Evolutionary conservation across 768 basidiomycete genomes (phyloP).

Genomic region (Tephrocybe rancida): DNA sequence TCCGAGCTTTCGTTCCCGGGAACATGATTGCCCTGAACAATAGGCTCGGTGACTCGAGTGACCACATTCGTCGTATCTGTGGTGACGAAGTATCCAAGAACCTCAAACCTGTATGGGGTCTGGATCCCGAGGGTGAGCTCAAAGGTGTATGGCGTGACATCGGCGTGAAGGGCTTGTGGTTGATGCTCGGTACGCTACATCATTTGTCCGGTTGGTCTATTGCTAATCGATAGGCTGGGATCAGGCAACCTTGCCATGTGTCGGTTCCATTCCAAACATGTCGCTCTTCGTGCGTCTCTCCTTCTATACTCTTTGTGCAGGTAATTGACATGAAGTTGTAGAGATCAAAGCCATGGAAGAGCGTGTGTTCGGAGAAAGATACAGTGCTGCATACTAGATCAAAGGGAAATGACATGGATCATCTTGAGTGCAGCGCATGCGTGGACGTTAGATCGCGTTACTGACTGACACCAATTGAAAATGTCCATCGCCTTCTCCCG

Average conservation of each 20-base stretch:
- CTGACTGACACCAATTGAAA: no score
- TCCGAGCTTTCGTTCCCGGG: not conserved
- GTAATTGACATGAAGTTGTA: not conserved
- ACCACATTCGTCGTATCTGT: conserved; percentile 40
- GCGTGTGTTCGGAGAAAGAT: conserved; percentile 18
- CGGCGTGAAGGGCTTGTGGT: conserved; percentile 56
- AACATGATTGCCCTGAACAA: not conserved
- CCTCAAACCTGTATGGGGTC: conserved; percentile 59
- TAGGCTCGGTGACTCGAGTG: conserved; percentile 46
- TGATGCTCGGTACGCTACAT: conserved; percentile 49
- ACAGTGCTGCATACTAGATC: conserved; percentile 5
- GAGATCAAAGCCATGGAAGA: conserved; percentile 23
- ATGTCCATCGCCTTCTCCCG: no score
- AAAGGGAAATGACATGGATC: no score
- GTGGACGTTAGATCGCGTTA: no score
- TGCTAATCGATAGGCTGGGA: not conserved
- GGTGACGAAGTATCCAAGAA: conserved; percentile 41
- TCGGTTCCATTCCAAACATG: conserved; percentile 62
- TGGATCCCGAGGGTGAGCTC: conserved; percentile 65
- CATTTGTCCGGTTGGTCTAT: not conserved
- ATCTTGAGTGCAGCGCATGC: no score
- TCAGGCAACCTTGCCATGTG: conserved; percentile 56
- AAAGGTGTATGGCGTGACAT: conserved; percentile 49
- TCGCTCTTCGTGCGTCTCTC: conserved; percentile 58
- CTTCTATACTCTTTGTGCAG: not conserved